Percentiles rank a stretch among this genome's conserved stretches.
Conservation (phyloP, 73 alveolate genomes). For the Tetrahymena thermophila region DNA sequence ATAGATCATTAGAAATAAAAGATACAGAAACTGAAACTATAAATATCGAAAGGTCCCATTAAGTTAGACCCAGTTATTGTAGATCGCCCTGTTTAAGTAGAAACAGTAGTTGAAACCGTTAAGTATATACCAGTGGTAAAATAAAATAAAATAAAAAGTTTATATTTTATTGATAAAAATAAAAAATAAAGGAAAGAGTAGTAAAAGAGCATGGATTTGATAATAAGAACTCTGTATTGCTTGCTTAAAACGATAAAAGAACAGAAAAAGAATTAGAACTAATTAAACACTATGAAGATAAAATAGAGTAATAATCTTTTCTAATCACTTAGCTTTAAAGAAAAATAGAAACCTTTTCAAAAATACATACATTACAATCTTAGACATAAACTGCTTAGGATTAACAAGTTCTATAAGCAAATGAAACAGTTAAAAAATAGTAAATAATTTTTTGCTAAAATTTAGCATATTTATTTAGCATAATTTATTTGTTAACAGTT, state of each 20-base stretch:
- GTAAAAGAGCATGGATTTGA: neutral
- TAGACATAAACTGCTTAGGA: neutral
- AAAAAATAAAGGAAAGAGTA: neutral
- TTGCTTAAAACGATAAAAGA: neutral
- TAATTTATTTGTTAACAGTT: neutral
- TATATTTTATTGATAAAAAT: neutral
- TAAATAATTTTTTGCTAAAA: neutral
- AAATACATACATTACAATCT: neutral
- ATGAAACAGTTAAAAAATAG: neutral
- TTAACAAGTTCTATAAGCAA: neutral
- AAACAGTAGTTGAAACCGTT: neutral
- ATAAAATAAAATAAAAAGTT: neutral
- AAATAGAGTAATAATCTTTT: neutral
- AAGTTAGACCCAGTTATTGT: neutral
- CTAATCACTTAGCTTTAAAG: neutral
- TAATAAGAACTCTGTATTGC: neutral
- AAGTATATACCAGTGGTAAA: neutral
- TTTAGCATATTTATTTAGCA: too few relatives aligned
- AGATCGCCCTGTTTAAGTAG: neutral
- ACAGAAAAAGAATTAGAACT: neutral
- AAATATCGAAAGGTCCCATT: neutral
- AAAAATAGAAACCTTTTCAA: neutral
- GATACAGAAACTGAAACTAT: neutral
- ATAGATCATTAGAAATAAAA: neutral
- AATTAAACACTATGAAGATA: neutral